Base-by-base conservation (phyloP, 2,329 filamentous ascomycete genomes). In the Colletotrichum horii region DNA sequence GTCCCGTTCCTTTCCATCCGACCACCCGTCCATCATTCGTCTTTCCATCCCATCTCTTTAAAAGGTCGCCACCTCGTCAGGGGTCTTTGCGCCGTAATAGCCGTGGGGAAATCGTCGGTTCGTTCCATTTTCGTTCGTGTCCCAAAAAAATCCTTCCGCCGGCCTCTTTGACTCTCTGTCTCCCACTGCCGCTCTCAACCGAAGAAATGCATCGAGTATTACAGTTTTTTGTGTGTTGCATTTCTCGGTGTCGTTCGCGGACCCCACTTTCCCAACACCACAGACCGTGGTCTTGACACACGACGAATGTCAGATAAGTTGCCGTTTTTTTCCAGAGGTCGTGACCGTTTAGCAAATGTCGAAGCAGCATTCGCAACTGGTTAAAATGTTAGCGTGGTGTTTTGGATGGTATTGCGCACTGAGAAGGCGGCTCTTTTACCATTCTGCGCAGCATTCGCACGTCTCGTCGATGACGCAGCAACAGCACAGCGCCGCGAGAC, bases 391-490 rank as follows among this genome's bases (percentile, higher is more conserved):
- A 78, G 66, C 22, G 52, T 56, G 58, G 15, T 12, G 24, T 19
- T n/a, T 16, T 14, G n/a, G 26, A 52, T 64, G 26, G 5, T 0
- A 24, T 30, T 12, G 24, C 22, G 61, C 22, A n/a, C 0, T 32
- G 28, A n/a, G 28, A 30, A 30, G 58, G 22, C 2, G 38, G 60
- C n/a, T 58, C 15, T 84, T 82, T 82, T 83, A 85, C 86, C 88
- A 78, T 52, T 78, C 77, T 19, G 75, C 77, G 55, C 77, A 89
- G 78, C 86, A 87, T 79, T 90, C 88, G 80, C 88, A 89, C 34
- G 83, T 85, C 78, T 89, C 88, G 71, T 89, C 88, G 58, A 85
- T 83, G 70, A 87, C 85, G 77, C 87, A 89, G 81, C 88, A 90
- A 81, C 86, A 89, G 83, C 88, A 89, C 70, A 90, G 79, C 19